Conservation (phyloP, 2,329 filamentous ascomycete species). For the Emmonsiellopsis sp. region DNA sequence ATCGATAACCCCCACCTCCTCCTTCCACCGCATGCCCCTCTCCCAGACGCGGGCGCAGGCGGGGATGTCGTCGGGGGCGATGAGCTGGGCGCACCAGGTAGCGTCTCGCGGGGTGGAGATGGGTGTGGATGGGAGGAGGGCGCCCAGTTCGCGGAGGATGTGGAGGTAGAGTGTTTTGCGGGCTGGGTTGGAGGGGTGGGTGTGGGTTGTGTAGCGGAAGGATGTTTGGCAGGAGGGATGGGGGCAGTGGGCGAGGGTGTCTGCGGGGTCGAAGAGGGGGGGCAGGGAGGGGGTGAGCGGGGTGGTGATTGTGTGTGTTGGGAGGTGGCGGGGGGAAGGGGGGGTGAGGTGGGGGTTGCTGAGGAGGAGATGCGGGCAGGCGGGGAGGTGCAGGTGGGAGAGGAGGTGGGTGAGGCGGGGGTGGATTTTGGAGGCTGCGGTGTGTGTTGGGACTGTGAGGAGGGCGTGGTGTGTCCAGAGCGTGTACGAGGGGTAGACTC, state of each 20-base stretch:
- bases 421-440: too few relatives aligned
- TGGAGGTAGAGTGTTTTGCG: slow-evolving; percentile 6
- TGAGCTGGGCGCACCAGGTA: slow-evolving; percentile 5
- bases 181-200: neutral
- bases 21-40: slow-evolving; percentile 5
- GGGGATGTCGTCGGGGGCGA: neutral
- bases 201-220: slow-evolving; percentile 1
- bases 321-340: neutral
- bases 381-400: neutral
- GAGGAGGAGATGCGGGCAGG: slow-evolving; percentile 8
- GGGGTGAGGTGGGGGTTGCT: slow-evolving; percentile 3
- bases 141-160: slow-evolving; percentile 1
- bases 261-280: neutral
- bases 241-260: neutral
- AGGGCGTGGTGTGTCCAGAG: too few relatives aligned
- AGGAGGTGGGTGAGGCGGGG: too few relatives aligned
- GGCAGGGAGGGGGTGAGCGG: neutral
- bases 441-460: too few relatives aligned
- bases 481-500: too few relatives aligned
- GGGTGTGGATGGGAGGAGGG: neutral
- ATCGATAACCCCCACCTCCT: slow-evolving; percentile 3
- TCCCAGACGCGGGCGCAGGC: slow-evolving; percentile 3
- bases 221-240: slow-evolving; percentile 5
- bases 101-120: neutral
- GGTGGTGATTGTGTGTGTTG: neutral